Percentiles rank a stretch among this genome's conserved stretches.
Evolutionary conservation across 2,329 filamentous ascomycete genomes (phyloP).

Genomic region (Nemania bipapillata): DNA sequence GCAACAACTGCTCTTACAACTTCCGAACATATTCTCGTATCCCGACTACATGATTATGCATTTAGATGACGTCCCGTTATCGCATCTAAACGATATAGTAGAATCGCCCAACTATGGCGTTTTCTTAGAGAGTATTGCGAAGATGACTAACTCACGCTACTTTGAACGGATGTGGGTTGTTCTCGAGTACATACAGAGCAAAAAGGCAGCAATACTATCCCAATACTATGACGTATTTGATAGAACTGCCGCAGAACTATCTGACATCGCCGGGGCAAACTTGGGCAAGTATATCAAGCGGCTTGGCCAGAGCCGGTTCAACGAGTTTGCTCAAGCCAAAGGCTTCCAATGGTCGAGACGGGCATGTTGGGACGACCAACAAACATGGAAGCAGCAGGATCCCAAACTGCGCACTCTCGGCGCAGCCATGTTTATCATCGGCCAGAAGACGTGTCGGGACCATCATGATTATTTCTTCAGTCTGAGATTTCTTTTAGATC

Average conservation of each 20-base stretch:
- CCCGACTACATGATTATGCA: constrained; percentile 30
- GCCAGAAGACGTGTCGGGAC: constrained; percentile 27
- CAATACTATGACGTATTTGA: constrained; percentile 29
- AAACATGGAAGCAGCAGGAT: constrained; percentile 29
- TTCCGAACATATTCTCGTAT: constrained; percentile 28
- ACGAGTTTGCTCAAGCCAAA: constrained; percentile 26
- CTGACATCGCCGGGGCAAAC: constrained; percentile 13
- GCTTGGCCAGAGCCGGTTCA: constrained; percentile 26
- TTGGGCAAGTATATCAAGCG: constrained; percentile 25
- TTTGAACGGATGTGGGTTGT: constrained; percentile 34
- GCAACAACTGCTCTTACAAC: constrained; percentile 27
- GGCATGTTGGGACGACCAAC: constrained; percentile 32
- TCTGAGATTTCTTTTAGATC: constrained; percentile 23
- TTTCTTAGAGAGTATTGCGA: constrained; percentile 26
- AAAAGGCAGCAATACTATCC: constrained; percentile 15
- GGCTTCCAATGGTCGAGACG: constrained; percentile 29
- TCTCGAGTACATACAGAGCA: constrained; percentile 31
- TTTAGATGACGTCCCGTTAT: constrained; percentile 24
- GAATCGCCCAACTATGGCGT: constrained; percentile 11
- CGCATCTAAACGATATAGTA: constrained; percentile 17
- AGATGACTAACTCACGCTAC: constrained; percentile 27
- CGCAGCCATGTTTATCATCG: constrained; percentile 29
- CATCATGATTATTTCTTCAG: constrained; percentile 33
- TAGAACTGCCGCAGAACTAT: constrained; percentile 6
- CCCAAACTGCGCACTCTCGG: constrained; percentile 21